A percentile compares a stretch with the other conserved stretches of the same genome.
phyloP scores from a whole-genome alignment of 2,329 filamentous ascomycete genomes.

The Fusarium illudens region DNA sequence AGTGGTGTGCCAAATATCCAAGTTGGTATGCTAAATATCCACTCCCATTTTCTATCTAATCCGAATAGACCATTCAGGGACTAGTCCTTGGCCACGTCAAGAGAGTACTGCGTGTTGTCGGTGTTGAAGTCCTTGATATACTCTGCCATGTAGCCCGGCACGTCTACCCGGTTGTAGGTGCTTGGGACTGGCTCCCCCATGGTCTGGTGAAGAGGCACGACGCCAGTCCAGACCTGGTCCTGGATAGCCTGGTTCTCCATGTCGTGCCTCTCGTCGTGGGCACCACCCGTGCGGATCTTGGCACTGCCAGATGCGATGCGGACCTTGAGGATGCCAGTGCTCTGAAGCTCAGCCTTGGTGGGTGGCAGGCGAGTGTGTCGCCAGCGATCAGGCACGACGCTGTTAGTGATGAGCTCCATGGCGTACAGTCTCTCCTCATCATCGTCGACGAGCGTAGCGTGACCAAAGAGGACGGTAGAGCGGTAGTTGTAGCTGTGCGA shows the following conservation, averaged over 20 bases:
- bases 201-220: slow-evolving; percentile 68
- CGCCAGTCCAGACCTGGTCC: slow-evolving; percentile 63
- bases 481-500: slow-evolving; percentile 89
- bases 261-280: slow-evolving; percentile 63
- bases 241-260: slow-evolving; percentile 53
- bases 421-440: slow-evolving; percentile 78
- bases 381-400: slow-evolving; percentile 75
- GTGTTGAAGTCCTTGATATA: slow-evolving; percentile 52
- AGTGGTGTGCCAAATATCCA: no score
- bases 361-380: slow-evolving; percentile 74
- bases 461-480: slow-evolving; percentile 79
- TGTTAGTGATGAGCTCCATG: slow-evolving; percentile 80
- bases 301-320: slow-evolving; percentile 75
- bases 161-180: slow-evolving; percentile 65
- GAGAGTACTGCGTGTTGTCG: slow-evolving; percentile 42
- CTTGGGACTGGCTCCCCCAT: slow-evolving; percentile 71
- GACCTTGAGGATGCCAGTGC: slow-evolving; percentile 76
- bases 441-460: slow-evolving; percentile 72
- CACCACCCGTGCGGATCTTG: slow-evolving; percentile 74
- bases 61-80: slow-evolving; percentile 4
- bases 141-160: slow-evolving; percentile 69
- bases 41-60: slow-evolving; percentile 7
- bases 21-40: no score
- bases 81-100: slow-evolving; percentile 38
- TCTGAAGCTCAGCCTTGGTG: slow-evolving; percentile 75